These are phyloP conservation scores for Dimargaris verticillata DNA, from an alignment of 192 early-diverging fungal species.

Conservation along the genomic window DNA sequence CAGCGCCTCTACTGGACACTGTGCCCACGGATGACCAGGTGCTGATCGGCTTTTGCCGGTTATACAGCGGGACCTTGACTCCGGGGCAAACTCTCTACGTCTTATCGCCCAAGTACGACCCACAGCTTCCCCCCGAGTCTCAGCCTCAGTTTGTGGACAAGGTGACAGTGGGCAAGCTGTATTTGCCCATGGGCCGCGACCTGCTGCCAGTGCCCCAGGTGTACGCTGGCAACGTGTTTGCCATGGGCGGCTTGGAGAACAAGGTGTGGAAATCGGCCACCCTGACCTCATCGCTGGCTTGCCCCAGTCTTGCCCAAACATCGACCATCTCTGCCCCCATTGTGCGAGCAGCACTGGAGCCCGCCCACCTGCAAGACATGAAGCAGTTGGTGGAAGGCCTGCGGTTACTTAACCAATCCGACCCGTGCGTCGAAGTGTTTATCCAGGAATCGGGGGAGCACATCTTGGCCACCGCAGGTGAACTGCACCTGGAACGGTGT, in stretches of 20 bases:
- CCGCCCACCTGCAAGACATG: constrained; percentile 80
- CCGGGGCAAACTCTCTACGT: constrained; percentile 78
- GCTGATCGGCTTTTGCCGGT: constrained; percentile 81
- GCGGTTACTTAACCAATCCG: constrained; percentile 81
- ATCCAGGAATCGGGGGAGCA: constrained; percentile 92
- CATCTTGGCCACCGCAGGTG: constrained; percentile 90
- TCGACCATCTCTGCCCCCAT: constrained; percentile 58
- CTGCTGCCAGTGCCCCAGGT: constrained; percentile 66
- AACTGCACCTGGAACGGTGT: constrained; percentile 92
- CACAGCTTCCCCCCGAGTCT: constrained; percentile 28
- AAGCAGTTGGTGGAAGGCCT: constrained; percentile 68
- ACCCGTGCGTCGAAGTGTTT: constrained; percentile 83
- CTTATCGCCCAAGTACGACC: constrained; percentile 86
- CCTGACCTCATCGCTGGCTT: constrained; percentile 49
- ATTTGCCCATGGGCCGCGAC: constrained; percentile 95
- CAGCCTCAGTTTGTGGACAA: constrained; percentile 36
- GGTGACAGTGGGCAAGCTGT: constrained; percentile 61
- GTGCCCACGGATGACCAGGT: constrained; percentile 30
- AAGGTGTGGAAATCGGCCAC: constrained; percentile 93
- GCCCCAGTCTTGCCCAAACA: constrained; percentile 56
- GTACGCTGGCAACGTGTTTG: constrained; percentile 92
- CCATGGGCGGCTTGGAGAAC: constrained; percentile 73
- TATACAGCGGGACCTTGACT: constrained; percentile 80
- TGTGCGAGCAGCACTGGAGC: constrained; percentile 91
- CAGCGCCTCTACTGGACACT: too few species aligned